Percentiles rank a stretch among this genome's conserved stretches.
Conservation (phyloP, 306 rosid species). For the Begonia loranthoides region DNA sequence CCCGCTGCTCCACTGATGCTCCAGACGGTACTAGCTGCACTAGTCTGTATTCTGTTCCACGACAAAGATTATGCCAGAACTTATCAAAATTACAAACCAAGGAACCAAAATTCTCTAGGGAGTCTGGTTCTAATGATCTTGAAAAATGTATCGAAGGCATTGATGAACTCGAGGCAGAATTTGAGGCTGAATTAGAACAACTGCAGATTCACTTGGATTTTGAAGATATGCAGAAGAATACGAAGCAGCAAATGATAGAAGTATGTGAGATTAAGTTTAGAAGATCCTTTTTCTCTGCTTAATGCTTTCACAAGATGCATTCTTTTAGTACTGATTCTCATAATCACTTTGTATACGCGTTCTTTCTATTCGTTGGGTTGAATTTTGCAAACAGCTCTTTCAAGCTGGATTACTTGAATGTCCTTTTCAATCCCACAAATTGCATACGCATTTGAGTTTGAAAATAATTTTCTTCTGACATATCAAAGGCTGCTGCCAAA, state of each 20-base stretch:
- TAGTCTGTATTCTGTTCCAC: conserved; percentile 27
- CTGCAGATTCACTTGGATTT: conserved; percentile 58
- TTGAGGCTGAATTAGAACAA: conserved; percentile 61
- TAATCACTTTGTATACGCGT: too few species aligned
- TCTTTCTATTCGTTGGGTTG: too few species aligned
- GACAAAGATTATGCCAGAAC: conserved; percentile 13
- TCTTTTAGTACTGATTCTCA: too few species aligned
- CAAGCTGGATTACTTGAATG: too few species aligned
- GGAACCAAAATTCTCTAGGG: conserved; percentile 14
- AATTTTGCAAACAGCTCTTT: too few species aligned
- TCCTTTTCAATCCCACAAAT: too few species aligned
- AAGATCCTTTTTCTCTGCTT: background rate
- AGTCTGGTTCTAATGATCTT: conserved; percentile 12
- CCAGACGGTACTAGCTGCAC: conserved; percentile 33
- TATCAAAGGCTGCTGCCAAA: conserved; percentile 26
- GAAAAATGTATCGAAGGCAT: conserved; percentile 37
- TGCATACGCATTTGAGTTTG: too few species aligned
- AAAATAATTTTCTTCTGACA: conserved; percentile 9
- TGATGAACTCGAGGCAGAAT: conserved; percentile 57
- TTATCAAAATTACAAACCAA: conserved; percentile 18
- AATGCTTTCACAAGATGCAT: background rate
- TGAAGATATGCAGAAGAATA: conserved; percentile 23
- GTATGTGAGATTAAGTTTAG: conserved; percentile 16
- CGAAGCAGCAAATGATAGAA: conserved; percentile 24
- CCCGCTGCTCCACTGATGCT: conserved; percentile 22